Evolutionary conservation across 2,329 filamentous ascomycete genomes (phyloP), one percentile per base, ranked within the genome.

Genomic region (Tolypocladium tropicale): DNA sequence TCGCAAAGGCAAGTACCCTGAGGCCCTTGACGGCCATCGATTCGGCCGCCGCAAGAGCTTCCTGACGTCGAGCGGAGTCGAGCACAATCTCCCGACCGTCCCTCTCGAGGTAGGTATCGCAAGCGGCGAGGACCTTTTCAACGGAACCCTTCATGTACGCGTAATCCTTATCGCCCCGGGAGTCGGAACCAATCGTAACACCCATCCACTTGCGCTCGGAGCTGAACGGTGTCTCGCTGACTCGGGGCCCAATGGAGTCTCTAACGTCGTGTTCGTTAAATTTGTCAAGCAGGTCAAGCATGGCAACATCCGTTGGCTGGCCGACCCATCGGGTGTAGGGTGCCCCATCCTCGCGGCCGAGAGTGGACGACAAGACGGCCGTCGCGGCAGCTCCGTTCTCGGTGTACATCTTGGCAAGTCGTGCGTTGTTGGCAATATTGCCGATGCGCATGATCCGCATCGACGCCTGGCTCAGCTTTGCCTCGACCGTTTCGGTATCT

Each of bases 201-300:
- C 95, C 95, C 95, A 99, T 99, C 93, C 93, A 99, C 72, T 99
- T 99, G 56, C 93, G 83, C 68, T 96, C 91, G 1, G 94, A 99
- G 68, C 93, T 97, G 72, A 99, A 99, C 0, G 94, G 92, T 0
- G 90, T 92, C 70, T 99, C 94, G 48, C 85, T 84, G 34, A 88
- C 82, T 52, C 93, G 88, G 34, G 82, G 80, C n/a, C 91, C 91
- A 55, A 96, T 83, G 11, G 89, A 86, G 51, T 94, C 88, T 59
- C 95, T 86, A 50, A 95, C 84, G 72, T 99, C 94, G 61, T 95
- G 89, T 70, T 96, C 93, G 58, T 88, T 88, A 67, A 95, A 94
- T 28, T 84, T 82, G 72, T 99, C 95, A 36, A 99, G 77, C 53
- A 99, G 78, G 71, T 99, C 94, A 52, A 99, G 80, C 72, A 97